Evolutionary conservation across 495 filamentous ascomycete genomes (phyloP).

Genomic region (Neurospora sp.): DNA sequence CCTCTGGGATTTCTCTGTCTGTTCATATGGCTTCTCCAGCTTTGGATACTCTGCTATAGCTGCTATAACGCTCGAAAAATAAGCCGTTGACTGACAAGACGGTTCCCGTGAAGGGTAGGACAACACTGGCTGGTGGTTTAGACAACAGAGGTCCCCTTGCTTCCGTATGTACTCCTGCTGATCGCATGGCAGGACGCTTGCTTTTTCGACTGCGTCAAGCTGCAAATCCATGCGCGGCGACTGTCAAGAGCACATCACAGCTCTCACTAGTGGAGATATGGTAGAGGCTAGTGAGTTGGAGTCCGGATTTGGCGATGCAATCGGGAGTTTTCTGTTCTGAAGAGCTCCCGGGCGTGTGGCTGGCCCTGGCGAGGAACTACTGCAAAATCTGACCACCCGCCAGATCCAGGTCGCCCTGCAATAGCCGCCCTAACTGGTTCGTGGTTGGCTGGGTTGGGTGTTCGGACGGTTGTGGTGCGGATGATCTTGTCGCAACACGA

Average conservation of each 20-base stretch:
- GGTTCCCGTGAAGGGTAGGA: neutral
- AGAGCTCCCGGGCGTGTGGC: neutral
- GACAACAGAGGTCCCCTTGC: neutral
- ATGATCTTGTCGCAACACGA: conserved; percentile 8
- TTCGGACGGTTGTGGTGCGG: neutral
- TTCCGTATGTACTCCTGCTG: neutral
- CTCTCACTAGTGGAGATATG: neutral
- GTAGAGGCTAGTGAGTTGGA: neutral
- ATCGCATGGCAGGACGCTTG: neutral
- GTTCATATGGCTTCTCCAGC: conserved; percentile 3
- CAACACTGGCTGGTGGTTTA: neutral
- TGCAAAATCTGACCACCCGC: neutral
- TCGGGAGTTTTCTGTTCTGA: neutral
- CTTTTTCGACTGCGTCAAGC: neutral
- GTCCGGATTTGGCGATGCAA: neutral
- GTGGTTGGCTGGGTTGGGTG: neutral
- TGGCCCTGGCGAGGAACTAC: neutral
- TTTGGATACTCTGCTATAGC: neutral
- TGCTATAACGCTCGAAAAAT: neutral
- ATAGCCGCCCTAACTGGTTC: neutral
- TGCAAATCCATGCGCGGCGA: neutral
- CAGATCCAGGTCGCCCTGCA: neutral
- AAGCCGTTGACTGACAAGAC: neutral
- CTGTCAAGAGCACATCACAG: neutral
- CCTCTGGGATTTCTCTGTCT: neutral